A percentile compares a stretch with the other conserved stretches of the same genome.
These are phyloP conservation scores for Leccinum aurantiacum DNA, from an alignment of 768 basidiomycete genomes.

Conservation along the genomic window DNA sequence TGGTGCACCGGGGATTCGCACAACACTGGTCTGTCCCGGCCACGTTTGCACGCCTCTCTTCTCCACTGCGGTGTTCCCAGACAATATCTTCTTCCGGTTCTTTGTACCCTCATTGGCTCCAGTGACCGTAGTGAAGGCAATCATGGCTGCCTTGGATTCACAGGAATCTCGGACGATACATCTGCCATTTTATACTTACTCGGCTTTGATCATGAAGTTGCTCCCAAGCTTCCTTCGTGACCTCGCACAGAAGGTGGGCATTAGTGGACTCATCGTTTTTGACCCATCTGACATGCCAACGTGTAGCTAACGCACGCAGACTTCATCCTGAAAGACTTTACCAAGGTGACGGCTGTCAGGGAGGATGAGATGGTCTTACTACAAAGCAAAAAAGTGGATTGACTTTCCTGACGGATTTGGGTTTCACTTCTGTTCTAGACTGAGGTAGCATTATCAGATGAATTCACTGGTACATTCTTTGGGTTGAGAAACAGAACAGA, in stretches of 20 bases:
- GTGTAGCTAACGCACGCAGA: slow-evolving; percentile 66
- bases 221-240: slow-evolving; percentile 77
- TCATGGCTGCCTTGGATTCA: slow-evolving; percentile 80
- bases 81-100: slow-evolving; percentile 59
- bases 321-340: slow-evolving; percentile 66
- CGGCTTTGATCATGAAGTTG: slow-evolving; percentile 52
- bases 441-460: not conserved
- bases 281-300: slow-evolving; percentile 10
- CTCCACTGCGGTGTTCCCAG: slow-evolving; percentile 52
- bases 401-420: not conserved
- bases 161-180: slow-evolving; percentile 71
- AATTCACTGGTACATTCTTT: not conserved
- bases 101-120: slow-evolving; percentile 74
- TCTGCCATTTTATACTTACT: slow-evolving; percentile 71
- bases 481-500: not conserved
- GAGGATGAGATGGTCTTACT: slow-evolving; percentile 46
- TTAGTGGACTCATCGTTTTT: not conserved
- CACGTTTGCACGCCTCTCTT: slow-evolving; percentile 82
- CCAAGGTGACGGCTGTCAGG: slow-evolving; percentile 60
- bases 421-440: not conserved
- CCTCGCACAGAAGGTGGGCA: slow-evolving; percentile 68
- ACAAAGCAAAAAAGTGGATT: slow-evolving; percentile 15
- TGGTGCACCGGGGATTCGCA: slow-evolving; percentile 74
- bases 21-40: slow-evolving; percentile 81
- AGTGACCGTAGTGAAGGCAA: slow-evolving; percentile 71